Evolutionary conservation across 2,329 filamentous ascomycete genomes (phyloP), one percentile per base, ranked within the genome.

Genomic region (Diaporthe velutina): DNA sequence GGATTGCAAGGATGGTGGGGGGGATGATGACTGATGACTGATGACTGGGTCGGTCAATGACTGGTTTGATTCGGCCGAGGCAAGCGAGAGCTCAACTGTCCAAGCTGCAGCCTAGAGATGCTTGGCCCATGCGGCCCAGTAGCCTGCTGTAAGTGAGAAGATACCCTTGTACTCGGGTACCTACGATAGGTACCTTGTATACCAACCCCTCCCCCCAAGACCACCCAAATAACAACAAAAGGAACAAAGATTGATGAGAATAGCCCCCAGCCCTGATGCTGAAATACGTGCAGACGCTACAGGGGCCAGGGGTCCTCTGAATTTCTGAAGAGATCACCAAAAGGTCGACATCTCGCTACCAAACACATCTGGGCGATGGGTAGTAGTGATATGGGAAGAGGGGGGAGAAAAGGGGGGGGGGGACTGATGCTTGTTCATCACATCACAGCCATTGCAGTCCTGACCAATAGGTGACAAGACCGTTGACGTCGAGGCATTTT

Each of bases 51-150:
- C 48, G 30, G 45, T 40, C 45, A 30, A 8, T 54, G 57, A 72
- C 70, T 54, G 57, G 28, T 64, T 30, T 72, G 55, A 64, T 72
- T 64, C 70, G 70, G 70, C 55, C 55, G 33, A 61, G 35, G n/a
- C 50, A 72, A 72, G 70, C 70, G 70, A 72, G 70, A 40, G 42
- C 45, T 68, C 64, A n/a, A 61, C 28, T 40, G 22, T 42, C 70
- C 45, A 52, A 33, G 64, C 64, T 68, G 64, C 45, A 54, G 45
- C 64, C 64, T 68, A 54, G 64, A 40, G 48, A 54, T 68, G 48
- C 64, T 68, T 68, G 64, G 64, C 64, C 64, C 64, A 50, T 54
- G 64, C 64, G 33, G 28, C n/a, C 64, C 45, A 45, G 48, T n/a
- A 68, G 48, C 64, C 64, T 68, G 45, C 64, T 54, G 48, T 68